Evolutionary conservation across 1,139 yeast species (phyloP), one percentile per base, ranked within the genome.

Genomic region (Blastobotrys apis): DNA sequence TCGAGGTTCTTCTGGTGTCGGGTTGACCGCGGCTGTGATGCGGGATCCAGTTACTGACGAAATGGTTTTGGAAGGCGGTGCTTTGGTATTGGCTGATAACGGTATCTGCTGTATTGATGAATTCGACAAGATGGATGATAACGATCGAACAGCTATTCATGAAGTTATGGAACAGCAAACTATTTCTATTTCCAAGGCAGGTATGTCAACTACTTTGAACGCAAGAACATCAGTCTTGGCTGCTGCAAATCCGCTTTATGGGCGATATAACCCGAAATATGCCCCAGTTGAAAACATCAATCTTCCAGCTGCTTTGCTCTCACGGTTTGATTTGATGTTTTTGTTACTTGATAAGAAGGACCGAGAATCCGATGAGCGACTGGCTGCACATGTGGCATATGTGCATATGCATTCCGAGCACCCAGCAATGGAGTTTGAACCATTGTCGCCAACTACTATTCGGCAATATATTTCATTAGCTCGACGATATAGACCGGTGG

Each of bases 111-210:
- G 98, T 68, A 92, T 92, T 62, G 99, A 92, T 77, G 99, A 92
- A 71, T 92, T 92, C 63, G 99, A 92, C 68, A 92, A 92, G 70
- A 94, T 94, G 99, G 97, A 90, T 63, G 99, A 94, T 64, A 69
- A 77, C 49, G 98, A 94, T 66, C 77, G 99, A 63, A 92, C 98
- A 0, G 97, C 98, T 3, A 94, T 94, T 61, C 98, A 92, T 67
- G 98, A 92, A 72, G 99, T 94, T 36, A 94, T 94, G 99, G 99
- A 94, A 71, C 99, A 94, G 65, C 98, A 94, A 67, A 94, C 98
- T 2, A 92, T 94, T 51, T 86, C 96, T 25, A 94, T 94, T 50
- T 85, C 97, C 38, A 94, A 94, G 66, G 99, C 98, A 2, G 99
- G 99, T 55, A 92, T 94, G 56, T 86, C 94, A 53, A 94, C 99